These are phyloP conservation scores for Tripterygium wilfordii DNA, from an alignment of 177 flowering plant genomes.

Conservation along the genomic window DNA sequence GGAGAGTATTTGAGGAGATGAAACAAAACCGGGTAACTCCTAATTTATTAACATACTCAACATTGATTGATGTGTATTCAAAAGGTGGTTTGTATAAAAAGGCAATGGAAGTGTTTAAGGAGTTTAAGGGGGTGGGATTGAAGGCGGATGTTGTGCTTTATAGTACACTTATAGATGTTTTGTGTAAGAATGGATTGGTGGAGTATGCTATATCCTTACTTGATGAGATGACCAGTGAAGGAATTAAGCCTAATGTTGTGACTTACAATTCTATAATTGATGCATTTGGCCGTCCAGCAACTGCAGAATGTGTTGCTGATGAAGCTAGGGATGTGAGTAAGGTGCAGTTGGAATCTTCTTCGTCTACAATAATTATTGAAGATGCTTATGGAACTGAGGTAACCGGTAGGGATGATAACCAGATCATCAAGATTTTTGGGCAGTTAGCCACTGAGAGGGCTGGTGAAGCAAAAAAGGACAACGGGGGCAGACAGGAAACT, in stretches of 20 bases:
- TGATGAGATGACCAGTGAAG: slow-evolving; percentile 88
- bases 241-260: slow-evolving; percentile 89
- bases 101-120: slow-evolving; percentile 75
- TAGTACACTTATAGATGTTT: slow-evolving; percentile 82
- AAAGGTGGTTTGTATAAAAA: slow-evolving; percentile 81
- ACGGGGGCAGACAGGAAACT: slow-evolving; percentile 43
- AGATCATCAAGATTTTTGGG: slow-evolving; percentile 56
- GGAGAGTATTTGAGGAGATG: slow-evolving; percentile 66
- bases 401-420: slow-evolving; percentile 28
- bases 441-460: slow-evolving; percentile 52
- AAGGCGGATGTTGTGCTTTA: slow-evolving; percentile 96
- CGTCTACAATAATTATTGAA: slow-evolving; percentile 9
- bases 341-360: slow-evolving; percentile 18
- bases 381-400: slow-evolving; percentile 8
- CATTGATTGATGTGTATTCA: slow-evolving; percentile 75
- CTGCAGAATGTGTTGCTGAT: slow-evolving; percentile 23
- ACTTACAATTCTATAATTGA: slow-evolving; percentile 95
- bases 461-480: slow-evolving; percentile 28
- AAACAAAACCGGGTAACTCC: slow-evolving; percentile 44
- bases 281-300: slow-evolving; percentile 70
- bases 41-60: slow-evolving; percentile 83
- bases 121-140: slow-evolving; percentile 74
- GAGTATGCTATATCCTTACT: slow-evolving; percentile 73
- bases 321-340: slow-evolving; percentile 11
- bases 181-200: slow-evolving; percentile 89